These are phyloP conservation scores for Phytophthora capsici DNA, from an alignment of 352 stramenopile genomes.

Conservation along the genomic window DNA sequence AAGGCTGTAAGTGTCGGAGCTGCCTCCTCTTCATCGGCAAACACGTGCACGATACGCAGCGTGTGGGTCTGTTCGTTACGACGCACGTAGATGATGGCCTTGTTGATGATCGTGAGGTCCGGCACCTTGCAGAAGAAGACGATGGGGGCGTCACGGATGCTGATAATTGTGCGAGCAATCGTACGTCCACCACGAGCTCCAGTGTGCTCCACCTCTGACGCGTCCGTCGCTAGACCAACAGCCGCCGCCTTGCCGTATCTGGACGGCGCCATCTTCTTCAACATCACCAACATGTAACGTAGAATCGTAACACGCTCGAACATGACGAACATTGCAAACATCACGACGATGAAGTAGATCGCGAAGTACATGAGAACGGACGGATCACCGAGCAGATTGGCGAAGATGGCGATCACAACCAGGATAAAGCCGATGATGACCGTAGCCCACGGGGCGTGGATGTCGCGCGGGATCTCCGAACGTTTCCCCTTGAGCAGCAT, in stretches of 20 bases:
- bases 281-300: slow-evolving; percentile 64
- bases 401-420: slow-evolving; percentile 76
- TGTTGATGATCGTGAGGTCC: slow-evolving; percentile 94
- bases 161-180: slow-evolving; percentile 77
- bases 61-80: slow-evolving; percentile 93
- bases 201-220: slow-evolving; percentile 47
- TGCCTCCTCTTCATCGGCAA: slow-evolving; percentile 22
- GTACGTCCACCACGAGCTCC: slow-evolving; percentile 81
- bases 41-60: slow-evolving; percentile 89
- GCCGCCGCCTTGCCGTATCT: slow-evolving; percentile 14
- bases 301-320: slow-evolving; percentile 88
- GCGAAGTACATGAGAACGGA: slow-evolving; percentile 87
- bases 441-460: slow-evolving; percentile 58
- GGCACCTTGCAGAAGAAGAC: slow-evolving; percentile 94
- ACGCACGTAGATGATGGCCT: slow-evolving; percentile 94
- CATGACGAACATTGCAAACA: slow-evolving; percentile 81
- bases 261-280: slow-evolving; percentile 72
- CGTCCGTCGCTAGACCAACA: slow-evolving; percentile 1
- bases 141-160: slow-evolving; percentile 88
- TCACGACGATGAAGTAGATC: slow-evolving; percentile 84
- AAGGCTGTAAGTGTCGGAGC: slow-evolving; percentile 22
- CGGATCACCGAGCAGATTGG: slow-evolving; percentile 81
- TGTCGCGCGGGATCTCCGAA: slow-evolving; percentile 69
- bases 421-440: slow-evolving; percentile 56
- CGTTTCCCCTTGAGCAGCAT: slow-evolving; percentile 90